A percentile compares a stretch with the other conserved stretches of the same genome.
Evolutionary conservation across 1,284 basidiomycete genomes (phyloP).

Genomic region (Ustilago cynodontis): DNA sequence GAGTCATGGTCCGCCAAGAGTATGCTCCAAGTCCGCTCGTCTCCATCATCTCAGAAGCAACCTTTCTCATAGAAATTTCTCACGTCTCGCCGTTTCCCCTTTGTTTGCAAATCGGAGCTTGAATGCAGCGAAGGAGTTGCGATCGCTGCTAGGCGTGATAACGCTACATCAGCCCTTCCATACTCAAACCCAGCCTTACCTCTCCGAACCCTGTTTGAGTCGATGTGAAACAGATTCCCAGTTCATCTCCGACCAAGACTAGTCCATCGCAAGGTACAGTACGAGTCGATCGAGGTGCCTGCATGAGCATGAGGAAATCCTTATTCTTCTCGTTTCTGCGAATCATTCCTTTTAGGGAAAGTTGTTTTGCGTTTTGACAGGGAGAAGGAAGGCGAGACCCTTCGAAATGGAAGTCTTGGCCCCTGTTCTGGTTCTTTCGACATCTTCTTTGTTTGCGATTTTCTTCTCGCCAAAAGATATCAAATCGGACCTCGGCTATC

Average conservation of each 20-base stretch:
- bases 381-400: not conserved
- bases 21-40: too few species aligned
- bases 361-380: too few species aligned
- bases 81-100: too few species aligned
- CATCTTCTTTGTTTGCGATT: not conserved
- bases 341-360: not conserved
- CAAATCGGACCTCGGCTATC: conserved; percentile 13
- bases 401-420: not conserved
- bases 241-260: not conserved
- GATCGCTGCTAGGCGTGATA: not conserved
- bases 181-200: too few species aligned
- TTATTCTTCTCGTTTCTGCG: not conserved
- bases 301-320: conserved; percentile 2
- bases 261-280: not conserved
- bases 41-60: too few species aligned
- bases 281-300: not conserved
- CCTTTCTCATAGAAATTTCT: too few species aligned
- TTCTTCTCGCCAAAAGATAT: not conserved
- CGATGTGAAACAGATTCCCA: conserved; percentile 1
- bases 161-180: not conserved
- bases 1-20: too few species aligned
- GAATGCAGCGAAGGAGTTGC: too few species aligned
- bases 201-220: too few species aligned
- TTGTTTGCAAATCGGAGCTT: too few species aligned
- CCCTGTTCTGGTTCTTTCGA: not conserved